These are phyloP conservation scores for Endoconidiophora polonica DNA, from an alignment of 2,329 filamentous ascomycete species.

Conservation along the genomic window DNA sequence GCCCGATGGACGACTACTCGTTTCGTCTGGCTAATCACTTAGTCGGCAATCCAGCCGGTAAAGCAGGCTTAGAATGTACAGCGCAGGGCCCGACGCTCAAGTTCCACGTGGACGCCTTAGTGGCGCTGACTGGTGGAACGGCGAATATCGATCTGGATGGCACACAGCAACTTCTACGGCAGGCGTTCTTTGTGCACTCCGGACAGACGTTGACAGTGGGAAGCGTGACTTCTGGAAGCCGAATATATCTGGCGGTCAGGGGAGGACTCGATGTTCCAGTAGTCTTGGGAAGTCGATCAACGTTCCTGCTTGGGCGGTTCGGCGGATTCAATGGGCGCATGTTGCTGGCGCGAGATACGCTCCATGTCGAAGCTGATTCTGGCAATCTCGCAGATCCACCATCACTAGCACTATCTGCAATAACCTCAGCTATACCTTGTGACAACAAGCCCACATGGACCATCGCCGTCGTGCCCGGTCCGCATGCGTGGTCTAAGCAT, in stretches of 20 bases:
- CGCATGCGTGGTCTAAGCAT: slow-evolving; percentile 22
- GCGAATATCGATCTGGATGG: slow-evolving; percentile 18
- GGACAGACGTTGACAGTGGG: slow-evolving; percentile 19
- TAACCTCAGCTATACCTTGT: too few relatives aligned
- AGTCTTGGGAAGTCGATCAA: slow-evolving; percentile 20
- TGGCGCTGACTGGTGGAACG: slow-evolving; percentile 21
- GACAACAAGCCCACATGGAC: slow-evolving; percentile 15
- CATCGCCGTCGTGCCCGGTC: slow-evolving; percentile 23
- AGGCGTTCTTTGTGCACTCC: slow-evolving; percentile 15
- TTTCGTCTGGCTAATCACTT: slow-evolving; percentile 22
- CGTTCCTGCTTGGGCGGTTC: slow-evolving; percentile 20
- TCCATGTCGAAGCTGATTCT: slow-evolving; percentile 14
- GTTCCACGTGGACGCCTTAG: slow-evolving; percentile 20
- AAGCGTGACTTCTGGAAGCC: slow-evolving; percentile 17
- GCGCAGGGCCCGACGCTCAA: slow-evolving; percentile 20
- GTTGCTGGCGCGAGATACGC: slow-evolving; percentile 19
- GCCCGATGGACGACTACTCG: slow-evolving; percentile 26
- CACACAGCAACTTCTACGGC: slow-evolving; percentile 14
- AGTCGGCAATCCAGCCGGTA: slow-evolving; percentile 19
- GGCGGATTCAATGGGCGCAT: slow-evolving; percentile 22
- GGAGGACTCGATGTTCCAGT: slow-evolving; percentile 22
- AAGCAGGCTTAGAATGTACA: slow-evolving; percentile 22
- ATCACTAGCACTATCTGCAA: too few relatives aligned
- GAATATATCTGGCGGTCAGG: slow-evolving; percentile 21
- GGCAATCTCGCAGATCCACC: too few relatives aligned